These are phyloP conservation scores for Fusarium verrucosum DNA, from an alignment of 2,329 filamentous ascomycete species.

Conservation along the genomic window DNA sequence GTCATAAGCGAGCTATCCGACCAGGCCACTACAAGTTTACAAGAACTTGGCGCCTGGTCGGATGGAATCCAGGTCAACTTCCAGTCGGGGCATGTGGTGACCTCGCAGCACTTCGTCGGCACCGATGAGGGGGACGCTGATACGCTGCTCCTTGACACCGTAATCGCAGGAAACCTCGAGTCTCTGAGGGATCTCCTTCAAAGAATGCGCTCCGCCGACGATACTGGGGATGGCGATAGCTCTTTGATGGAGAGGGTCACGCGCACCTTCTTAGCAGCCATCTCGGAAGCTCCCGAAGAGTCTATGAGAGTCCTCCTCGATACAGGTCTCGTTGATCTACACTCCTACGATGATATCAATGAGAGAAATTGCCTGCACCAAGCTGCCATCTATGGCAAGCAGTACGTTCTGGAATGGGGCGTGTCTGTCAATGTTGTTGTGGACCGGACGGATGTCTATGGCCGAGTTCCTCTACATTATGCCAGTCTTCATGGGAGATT, in stretches of 20 bases:
- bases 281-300: conserved; percentile 82
- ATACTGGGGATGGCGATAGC: conserved; percentile 65
- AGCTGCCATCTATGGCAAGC: conserved; percentile 91
- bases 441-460: conserved; percentile 88
- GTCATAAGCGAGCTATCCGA: conserved; percentile 97
- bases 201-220: conserved; percentile 68
- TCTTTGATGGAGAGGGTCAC: conserved; percentile 80
- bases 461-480: conserved; percentile 92
- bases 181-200: conserved; percentile 82
- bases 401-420: conserved; percentile 78
- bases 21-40: conserved; percentile 92
- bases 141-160: conserved; percentile 85
- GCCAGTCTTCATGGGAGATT: conserved; percentile 93
- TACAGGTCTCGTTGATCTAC: conserved; percentile 85
- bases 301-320: conserved; percentile 80
- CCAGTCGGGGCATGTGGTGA: conserved; percentile 73
- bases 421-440: conserved; percentile 80
- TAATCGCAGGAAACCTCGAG: conserved; percentile 81
- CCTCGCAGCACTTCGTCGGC: conserved; percentile 71
- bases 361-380: conserved; percentile 96
- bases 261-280: conserved; percentile 87
- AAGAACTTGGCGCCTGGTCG: conserved; percentile 95
- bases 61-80: conserved; percentile 95
- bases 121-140: conserved; percentile 92
- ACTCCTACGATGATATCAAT: conserved; percentile 96